Evolutionary conservation across 2,329 filamentous ascomycete species (phyloP).

Genomic region (Aspergillus ochraceoroseus): DNA sequence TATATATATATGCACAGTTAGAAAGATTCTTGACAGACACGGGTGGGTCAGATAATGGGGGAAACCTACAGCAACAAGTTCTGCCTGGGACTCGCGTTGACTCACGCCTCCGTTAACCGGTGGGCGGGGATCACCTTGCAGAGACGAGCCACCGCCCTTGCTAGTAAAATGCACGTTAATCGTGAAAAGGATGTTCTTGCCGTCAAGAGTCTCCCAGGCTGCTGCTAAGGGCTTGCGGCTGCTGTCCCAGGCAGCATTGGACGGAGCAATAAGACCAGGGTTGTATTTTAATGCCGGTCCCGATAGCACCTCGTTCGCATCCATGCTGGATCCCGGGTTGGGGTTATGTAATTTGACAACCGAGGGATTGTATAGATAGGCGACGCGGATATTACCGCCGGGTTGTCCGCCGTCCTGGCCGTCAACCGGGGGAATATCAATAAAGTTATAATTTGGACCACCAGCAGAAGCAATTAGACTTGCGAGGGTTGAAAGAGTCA

Average conservation of each 20-base stretch:
- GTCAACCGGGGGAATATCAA: constrained; percentile 56
- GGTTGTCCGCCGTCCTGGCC: constrained; percentile 61
- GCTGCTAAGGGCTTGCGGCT: constrained; percentile 65
- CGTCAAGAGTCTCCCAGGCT: constrained; percentile 57
- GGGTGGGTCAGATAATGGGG: too few relatives aligned
- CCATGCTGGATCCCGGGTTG: constrained; percentile 52
- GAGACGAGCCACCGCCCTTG: constrained; percentile 61
- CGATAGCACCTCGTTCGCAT: constrained; percentile 55
- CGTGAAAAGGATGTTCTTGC: constrained; percentile 59
- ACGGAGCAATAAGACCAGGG: constrained; percentile 63
- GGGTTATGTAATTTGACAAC: constrained; percentile 56
- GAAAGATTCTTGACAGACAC: too few relatives aligned
- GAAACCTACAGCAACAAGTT: constrained; percentile 52
- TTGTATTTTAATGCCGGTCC: constrained; percentile 61
- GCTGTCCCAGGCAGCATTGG: constrained; percentile 54
- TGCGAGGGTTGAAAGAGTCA: constrained; percentile 55
- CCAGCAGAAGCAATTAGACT: constrained; percentile 50
- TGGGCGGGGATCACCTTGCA: constrained; percentile 62
- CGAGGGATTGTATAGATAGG: constrained; percentile 63
- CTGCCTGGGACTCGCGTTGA: constrained; percentile 53
- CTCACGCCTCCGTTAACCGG: constrained; percentile 62
- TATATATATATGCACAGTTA: not conserved
- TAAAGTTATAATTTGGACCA: constrained; percentile 54
- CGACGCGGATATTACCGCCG: constrained; percentile 66
- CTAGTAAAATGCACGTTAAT: constrained; percentile 65